Conservation (phyloP, 2,329 filamentous ascomycete genomes). For the Diaporthe australafricana region DNA sequence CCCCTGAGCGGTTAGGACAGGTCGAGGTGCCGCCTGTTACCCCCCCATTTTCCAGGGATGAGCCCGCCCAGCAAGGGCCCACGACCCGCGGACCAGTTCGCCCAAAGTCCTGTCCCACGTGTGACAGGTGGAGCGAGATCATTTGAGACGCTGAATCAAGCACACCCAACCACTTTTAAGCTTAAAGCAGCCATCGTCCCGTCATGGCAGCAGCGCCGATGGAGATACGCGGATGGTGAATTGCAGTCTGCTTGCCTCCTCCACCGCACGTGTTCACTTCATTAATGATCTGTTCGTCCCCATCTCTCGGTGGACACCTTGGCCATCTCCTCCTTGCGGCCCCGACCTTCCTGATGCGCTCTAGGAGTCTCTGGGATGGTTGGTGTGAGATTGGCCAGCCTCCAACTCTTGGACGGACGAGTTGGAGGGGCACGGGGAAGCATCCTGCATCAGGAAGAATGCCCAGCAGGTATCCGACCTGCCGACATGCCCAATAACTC, state of each 20-base stretch:
- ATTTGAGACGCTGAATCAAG: conserved; percentile 13
- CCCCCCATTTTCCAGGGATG: conserved; percentile 5
- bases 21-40: not conserved
- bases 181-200: conserved; percentile 18
- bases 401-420: not conserved
- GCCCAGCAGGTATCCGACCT: not conserved
- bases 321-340: not conserved
- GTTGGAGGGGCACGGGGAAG: not conserved
- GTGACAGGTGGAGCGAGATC: conserved; percentile 20
- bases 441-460: conserved; percentile 2
- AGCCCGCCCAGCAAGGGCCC: not conserved
- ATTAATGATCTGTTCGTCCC: not conserved
- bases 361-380: conserved; percentile 1
- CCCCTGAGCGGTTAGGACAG: conserved; percentile 17
- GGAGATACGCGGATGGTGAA: conserved; percentile 11
- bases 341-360: conserved; percentile 12
- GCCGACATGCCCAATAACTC: not conserved
- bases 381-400: not conserved
- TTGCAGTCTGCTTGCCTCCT: not conserved
- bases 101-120: conserved; percentile 15
- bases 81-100: conserved; percentile 17
- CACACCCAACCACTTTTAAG: conserved; percentile 11
- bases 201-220: conserved; percentile 6
- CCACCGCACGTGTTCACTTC: conserved; percentile 8
- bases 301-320: not conserved